Evolutionary conservation across 768 basidiomycete species (phyloP).

Genomic region (Hortiboletus flavorubellus): DNA sequence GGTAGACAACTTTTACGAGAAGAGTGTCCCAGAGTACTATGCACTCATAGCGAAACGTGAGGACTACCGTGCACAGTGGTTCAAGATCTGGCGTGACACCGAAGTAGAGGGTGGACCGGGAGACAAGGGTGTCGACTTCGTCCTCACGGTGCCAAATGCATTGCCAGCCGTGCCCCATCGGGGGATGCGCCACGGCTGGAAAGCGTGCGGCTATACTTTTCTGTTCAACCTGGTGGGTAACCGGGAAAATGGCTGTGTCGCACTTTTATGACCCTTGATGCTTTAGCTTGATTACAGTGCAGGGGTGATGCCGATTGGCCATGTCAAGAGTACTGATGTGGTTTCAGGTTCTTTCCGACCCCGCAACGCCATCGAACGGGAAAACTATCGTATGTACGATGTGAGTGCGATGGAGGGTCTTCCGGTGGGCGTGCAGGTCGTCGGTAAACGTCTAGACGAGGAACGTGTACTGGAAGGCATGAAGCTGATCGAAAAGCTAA

Average conservation of each 20-base stretch:
- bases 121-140: constrained; percentile 55
- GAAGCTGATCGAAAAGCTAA: constrained; percentile 35
- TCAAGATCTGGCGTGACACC: constrained; percentile 30
- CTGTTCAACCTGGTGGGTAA: constrained; percentile 60
- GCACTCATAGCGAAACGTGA: constrained; percentile 45
- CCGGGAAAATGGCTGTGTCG: neutral
- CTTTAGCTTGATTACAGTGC: constrained; percentile 43
- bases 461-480: constrained; percentile 48
- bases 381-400: constrained; percentile 41
- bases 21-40: constrained; percentile 50
- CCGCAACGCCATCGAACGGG: constrained; percentile 38
- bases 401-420: constrained; percentile 41
- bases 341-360: constrained; percentile 23
- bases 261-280: neutral
- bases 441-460: constrained; percentile 43
- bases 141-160: constrained; percentile 60
- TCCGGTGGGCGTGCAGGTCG: constrained; percentile 43
- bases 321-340: constrained; percentile 36
- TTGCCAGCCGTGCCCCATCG: constrained; percentile 56
- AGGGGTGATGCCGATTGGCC: constrained; percentile 44
- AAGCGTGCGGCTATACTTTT: constrained; percentile 61
- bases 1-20: constrained; percentile 45
- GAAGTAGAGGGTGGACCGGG: constrained; percentile 22
- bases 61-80: constrained; percentile 40
- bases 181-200: constrained; percentile 50